Evolutionary conservation across 1,284 basidiomycete species (phyloP).

Genomic region (Takashimella koratensis): DNA sequence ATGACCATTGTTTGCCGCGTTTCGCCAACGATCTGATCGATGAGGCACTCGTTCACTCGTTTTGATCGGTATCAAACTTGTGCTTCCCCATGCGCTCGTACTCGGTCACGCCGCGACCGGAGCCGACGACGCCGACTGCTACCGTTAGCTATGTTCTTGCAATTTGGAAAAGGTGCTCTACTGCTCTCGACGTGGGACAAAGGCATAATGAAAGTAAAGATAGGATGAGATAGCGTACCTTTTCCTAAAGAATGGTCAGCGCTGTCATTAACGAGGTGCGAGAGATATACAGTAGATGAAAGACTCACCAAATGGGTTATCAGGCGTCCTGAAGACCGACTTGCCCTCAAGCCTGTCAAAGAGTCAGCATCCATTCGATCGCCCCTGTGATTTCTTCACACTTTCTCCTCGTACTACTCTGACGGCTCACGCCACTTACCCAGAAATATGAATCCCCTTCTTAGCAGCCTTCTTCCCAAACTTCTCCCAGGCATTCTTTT

Average conservation of each 20-base stretch:
- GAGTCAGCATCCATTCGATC: neutral
- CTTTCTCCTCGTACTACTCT: no score
- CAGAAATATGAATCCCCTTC: slow-evolving; percentile 84
- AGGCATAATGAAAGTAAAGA: no score
- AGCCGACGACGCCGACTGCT: slow-evolving; percentile 88
- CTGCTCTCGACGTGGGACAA: no score
- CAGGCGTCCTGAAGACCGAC: slow-evolving; percentile 94
- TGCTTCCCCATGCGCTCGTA: slow-evolving; percentile 69
- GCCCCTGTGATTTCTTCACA: no score
- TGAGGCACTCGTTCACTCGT: no score
- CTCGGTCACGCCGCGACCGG: slow-evolving; percentile 88
- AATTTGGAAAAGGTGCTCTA: no score
- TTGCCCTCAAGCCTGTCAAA: slow-evolving; percentile 63
- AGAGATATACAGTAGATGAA: slow-evolving; percentile 26
- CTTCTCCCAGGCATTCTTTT: slow-evolving; percentile 93
- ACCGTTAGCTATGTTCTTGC: slow-evolving; percentile 4
- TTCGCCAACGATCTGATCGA: no score
- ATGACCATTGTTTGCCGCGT: neutral
- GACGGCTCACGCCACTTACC: slow-evolving; percentile 56
- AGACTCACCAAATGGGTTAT: slow-evolving; percentile 86
- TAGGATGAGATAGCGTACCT: no score
- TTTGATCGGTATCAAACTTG: slow-evolving; percentile 62
- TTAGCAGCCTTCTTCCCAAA: slow-evolving; percentile 95
- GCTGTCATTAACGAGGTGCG: no score
- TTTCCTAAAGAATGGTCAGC: no score